These are phyloP conservation scores for Linaria vulgaris DNA, from an alignment of 257 asterid species.

Conservation along the genomic window DNA sequence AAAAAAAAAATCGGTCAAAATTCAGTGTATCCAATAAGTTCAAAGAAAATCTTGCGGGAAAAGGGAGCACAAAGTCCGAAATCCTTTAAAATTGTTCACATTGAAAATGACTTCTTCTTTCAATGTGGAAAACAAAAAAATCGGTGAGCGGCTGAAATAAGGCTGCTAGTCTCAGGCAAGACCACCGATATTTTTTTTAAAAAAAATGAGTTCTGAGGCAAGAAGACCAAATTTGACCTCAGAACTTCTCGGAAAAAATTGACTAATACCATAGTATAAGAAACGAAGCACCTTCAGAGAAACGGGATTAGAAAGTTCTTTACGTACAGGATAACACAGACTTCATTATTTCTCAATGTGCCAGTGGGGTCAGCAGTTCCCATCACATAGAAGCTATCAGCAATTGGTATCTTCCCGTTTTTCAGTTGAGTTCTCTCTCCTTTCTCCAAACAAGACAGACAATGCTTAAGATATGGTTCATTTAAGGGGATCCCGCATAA, in stretches of 20 bases:
- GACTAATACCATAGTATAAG: not conserved
- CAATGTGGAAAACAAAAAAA: not conserved
- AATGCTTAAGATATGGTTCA: slow-evolving; percentile 69
- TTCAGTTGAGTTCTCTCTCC: slow-evolving; percentile 43
- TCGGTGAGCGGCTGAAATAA: too few species aligned
- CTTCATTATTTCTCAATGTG: slow-evolving; percentile 55
- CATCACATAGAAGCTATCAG: slow-evolving; percentile 78
- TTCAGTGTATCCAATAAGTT: too few species aligned
- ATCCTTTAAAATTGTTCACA: not conserved
- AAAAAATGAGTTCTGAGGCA: not conserved
- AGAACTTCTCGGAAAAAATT: not conserved
- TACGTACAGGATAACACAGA: slow-evolving; percentile 82
- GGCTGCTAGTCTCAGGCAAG: slow-evolving; percentile 4
- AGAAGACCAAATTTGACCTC: slow-evolving; percentile 1
- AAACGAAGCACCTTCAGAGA: slow-evolving; percentile 5
- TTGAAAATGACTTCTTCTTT: not conserved
- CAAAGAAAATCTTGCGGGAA: too few species aligned
- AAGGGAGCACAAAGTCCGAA: too few species aligned
- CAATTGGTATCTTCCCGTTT: slow-evolving; percentile 64
- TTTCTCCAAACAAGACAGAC: slow-evolving; percentile 43
- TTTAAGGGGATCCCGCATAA: slow-evolving; percentile 62
- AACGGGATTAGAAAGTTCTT: slow-evolving; percentile 15
- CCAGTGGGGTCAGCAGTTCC: slow-evolving; percentile 93
- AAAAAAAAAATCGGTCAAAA: too few species aligned
- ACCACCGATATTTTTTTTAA: not conserved